phyloP scores from a whole-genome alignment of 2,329 filamentous ascomycete genomes.

The Trichophyton simii region DNA sequence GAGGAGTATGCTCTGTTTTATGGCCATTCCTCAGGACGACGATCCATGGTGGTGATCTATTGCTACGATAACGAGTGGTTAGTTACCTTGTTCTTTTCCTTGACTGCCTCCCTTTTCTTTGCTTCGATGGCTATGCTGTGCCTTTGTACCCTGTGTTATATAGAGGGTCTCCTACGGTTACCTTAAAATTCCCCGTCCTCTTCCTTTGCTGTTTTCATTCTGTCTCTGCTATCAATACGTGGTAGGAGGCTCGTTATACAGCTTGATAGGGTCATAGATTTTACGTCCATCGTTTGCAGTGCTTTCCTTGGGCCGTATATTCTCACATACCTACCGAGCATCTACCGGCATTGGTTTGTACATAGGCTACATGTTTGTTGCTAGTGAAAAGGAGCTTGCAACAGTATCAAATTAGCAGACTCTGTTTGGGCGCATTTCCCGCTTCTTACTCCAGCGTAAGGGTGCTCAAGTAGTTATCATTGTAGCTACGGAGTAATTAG shows the following conservation, averaged over 20 bases:
- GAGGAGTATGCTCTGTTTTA: not conserved
- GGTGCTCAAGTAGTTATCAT: not conserved
- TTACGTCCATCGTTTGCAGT: not conserved
- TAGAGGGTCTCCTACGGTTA: not conserved
- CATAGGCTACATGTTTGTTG: no score
- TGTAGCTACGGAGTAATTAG: not conserved
- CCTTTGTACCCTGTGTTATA: not conserved
- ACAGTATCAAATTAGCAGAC: no score
- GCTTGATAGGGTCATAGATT: not conserved
- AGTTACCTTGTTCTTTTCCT: not conserved
- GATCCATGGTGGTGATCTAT: slow-evolving; percentile 5
- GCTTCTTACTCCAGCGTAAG: no score
- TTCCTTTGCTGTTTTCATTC: not conserved
- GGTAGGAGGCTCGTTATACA: not conserved
- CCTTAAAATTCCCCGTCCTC: not conserved
- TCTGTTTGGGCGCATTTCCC: no score
- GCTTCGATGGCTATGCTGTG: not conserved
- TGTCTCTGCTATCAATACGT: not conserved
- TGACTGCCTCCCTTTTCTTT: not conserved
- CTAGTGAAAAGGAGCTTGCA: no score
- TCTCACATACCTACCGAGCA: no score
- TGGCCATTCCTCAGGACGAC: slow-evolving; percentile 1
- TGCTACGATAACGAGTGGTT: slow-evolving; percentile 6
- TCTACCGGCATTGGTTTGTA: no score
- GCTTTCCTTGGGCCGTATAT: no score